Evolutionary conservation across 805 yeast species (phyloP), one percentile per base, ranked within the genome.

Genomic region (Sugiyamaella chiloensis): DNA sequence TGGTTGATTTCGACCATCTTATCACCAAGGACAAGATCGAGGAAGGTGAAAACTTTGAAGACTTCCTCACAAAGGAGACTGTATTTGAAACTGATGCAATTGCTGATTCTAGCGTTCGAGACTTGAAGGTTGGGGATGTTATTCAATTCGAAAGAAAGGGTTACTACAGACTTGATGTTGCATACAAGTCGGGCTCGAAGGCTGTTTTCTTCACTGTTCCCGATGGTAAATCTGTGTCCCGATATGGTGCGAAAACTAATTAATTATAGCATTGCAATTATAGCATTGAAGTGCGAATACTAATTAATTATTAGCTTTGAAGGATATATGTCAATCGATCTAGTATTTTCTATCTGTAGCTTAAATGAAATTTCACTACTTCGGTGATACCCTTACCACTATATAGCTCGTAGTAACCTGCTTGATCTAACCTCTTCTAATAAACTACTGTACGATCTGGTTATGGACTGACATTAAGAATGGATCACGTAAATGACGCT

Each of bases 71-170:
- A 35, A 87, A 87, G 52, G 72, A 81, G 58, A 88, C 97, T 35
- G 91, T 86, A 67, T 89, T 91, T 80, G 85, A 77, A 61, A 72
- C 87, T 40, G 64, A 73, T 36, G 96, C 91, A 24, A 60, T 78
- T 57, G 97, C 87, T 56, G 98, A 91, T 66, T 65, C 79, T 53
- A 90, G 89, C 63, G 79, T 90, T 54, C 77, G 77, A 61, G 70
- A 75, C 44, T 76, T 91, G 78, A 82, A 86, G 73, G 84, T 73
- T 57, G 96, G 95, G 56, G 96, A 87, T 57, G 74, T 90, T 50
- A 81, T 91, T 58, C 98, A 91, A 73, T 89, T 91, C 58, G 98
- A 91, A 73, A 86, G 98, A 76, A 91, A 91, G 74, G 98, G 98
- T 60, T 91, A 88, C 76, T 91, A 72, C 80, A 80, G 93, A 65